A percentile compares a stretch with the other conserved stretches of the same genome.
These are phyloP conservation scores for Juncus inflexus DNA, from an alignment of 176 grass and related monocot species.

Conservation along the genomic window DNA sequence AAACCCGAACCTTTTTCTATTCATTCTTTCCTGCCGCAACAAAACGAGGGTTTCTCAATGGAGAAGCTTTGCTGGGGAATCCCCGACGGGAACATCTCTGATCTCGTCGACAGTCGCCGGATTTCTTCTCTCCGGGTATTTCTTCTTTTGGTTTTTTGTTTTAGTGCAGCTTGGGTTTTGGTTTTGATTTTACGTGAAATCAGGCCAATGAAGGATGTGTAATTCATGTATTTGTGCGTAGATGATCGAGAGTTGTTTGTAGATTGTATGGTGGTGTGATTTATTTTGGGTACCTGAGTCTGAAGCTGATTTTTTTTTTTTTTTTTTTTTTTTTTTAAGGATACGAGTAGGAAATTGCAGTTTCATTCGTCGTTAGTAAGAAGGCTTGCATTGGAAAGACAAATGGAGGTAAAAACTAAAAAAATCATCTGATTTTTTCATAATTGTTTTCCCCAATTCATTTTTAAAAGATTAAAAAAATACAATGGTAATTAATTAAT, in stretches of 20 bases:
- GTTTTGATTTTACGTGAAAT: no score
- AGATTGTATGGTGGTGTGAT: neutral
- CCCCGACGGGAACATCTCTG: constrained; percentile 51
- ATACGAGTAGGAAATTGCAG: constrained; percentile 50
- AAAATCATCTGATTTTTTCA: no score
- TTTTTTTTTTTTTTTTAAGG: constrained; percentile 37
- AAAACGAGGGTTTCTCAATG: constrained; percentile 20
- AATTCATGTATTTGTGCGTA: neutral
- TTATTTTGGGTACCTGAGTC: neutral
- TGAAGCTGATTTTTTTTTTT: neutral
- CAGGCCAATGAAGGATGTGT: no score
- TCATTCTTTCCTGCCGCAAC: neutral
- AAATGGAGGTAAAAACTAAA: constrained; percentile 52
- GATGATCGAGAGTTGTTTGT: constrained; percentile 12
- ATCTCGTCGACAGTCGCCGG: constrained; percentile 53
- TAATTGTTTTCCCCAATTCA: no score
- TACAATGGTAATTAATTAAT: no score
- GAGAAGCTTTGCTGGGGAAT: constrained; percentile 58
- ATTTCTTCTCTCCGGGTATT: constrained; percentile 25
- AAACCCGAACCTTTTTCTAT: neutral
- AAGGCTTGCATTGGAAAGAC: constrained; percentile 76
- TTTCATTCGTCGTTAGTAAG: constrained; percentile 84
- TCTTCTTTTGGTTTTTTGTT: constrained; percentile 1
- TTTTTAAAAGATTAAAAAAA: neutral
- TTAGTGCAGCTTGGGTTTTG: neutral